Conservation (phyloP, 1,284 basidiomycete species). For the Singerocomus inundabilis region DNA sequence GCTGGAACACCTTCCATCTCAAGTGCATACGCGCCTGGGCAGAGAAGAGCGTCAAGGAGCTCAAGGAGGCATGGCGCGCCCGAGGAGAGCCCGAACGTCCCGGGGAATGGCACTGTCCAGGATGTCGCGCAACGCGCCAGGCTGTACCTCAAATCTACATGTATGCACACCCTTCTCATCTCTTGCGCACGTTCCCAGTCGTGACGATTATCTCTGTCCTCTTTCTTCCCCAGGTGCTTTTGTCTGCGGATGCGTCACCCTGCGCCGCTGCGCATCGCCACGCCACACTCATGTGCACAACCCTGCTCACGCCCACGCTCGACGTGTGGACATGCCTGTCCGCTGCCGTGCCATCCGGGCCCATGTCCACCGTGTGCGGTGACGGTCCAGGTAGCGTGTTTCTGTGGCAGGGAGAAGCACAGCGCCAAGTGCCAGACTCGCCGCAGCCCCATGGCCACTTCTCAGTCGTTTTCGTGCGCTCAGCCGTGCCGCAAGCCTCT, state of each 20-base stretch:
- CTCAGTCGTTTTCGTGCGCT: constrained; percentile 48
- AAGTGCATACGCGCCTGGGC: constrained; percentile 82
- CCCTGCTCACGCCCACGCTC: constrained; percentile 71
- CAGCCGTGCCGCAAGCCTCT: constrained; percentile 57
- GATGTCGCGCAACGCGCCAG: constrained; percentile 76
- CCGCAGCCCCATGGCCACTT: constrained; percentile 14
- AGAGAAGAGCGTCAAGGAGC: constrained; percentile 72
- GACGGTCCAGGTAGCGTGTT: constrained; percentile 55
- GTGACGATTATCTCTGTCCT: neutral
- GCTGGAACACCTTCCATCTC: constrained; percentile 83
- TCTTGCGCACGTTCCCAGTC: no score
- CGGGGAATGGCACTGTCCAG: constrained; percentile 86
- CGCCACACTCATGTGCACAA: constrained; percentile 84
- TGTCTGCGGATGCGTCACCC: constrained; percentile 77
- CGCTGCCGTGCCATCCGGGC: constrained; percentile 68
- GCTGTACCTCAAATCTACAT: constrained; percentile 67
- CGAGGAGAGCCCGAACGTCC: constrained; percentile 59
- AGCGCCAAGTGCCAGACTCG: constrained; percentile 63
- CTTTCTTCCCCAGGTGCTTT: constrained; percentile 62
- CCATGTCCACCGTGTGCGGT: constrained; percentile 75
- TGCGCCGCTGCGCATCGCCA: constrained; percentile 62
- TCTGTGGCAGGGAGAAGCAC: constrained; percentile 60
- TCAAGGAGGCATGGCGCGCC: constrained; percentile 71
- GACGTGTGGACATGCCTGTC: constrained; percentile 69
- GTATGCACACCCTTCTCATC: constrained; percentile 32